These are phyloP conservation scores for Backusella parvicylindrica DNA, from an alignment of 192 early-diverging fungal species.

Conservation along the genomic window DNA sequence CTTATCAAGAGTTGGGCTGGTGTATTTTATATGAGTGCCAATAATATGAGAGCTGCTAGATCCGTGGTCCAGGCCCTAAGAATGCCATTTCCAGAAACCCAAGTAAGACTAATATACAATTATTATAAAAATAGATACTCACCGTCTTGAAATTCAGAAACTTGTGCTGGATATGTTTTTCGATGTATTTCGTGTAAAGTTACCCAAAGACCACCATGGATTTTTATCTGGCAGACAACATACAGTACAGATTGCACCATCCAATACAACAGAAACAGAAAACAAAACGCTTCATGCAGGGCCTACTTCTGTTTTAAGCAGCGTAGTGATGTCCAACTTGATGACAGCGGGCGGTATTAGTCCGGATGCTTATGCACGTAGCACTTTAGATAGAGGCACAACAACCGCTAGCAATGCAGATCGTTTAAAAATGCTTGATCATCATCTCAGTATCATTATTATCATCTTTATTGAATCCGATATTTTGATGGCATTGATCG, in stretches of 20 bases:
- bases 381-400: not conserved
- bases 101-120: too few relatives aligned
- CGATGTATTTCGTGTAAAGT: conserved; percentile 69
- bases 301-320: not conserved
- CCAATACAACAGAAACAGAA: not conserved
- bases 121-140: not conserved
- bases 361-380: conserved; percentile 9
- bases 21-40: conserved; percentile 69
- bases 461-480: conserved; percentile 77
- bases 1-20: conserved; percentile 80
- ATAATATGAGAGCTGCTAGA: conserved; percentile 64
- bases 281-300: not conserved
- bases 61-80: conserved; percentile 68
- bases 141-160: conserved; percentile 45
- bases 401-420: conserved; percentile 33
- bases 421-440: conserved; percentile 60
- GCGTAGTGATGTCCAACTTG: not conserved
- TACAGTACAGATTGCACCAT: conserved; percentile 24
- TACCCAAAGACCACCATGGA: conserved; percentile 54
- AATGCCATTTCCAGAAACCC: conserved; percentile 67
- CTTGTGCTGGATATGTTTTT: conserved; percentile 80
- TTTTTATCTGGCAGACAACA: conserved; percentile 41
- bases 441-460: conserved; percentile 67
- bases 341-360: conserved; percentile 9
- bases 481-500: conserved; percentile 59